Percentiles rank a stretch among this genome's conserved stretches.
Evolutionary conservation across 2,329 filamentous ascomycete genomes (phyloP).

Genomic region (Ophiostoma ips): DNA sequence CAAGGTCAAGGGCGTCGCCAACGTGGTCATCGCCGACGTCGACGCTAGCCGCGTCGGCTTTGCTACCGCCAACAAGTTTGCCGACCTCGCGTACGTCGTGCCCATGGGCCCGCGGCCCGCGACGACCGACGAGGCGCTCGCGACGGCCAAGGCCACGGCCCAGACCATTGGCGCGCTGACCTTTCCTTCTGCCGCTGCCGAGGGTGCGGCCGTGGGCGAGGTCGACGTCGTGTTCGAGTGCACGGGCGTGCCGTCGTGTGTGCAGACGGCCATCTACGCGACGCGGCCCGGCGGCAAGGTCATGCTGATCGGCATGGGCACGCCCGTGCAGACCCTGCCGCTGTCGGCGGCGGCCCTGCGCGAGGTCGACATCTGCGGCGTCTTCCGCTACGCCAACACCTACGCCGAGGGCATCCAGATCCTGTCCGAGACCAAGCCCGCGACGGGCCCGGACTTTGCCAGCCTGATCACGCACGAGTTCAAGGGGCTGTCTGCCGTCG

Average conservation of each 20-base stretch:
- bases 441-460: conserved; percentile 48
- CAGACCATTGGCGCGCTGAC: neutral
- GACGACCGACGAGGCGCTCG: conserved; percentile 38
- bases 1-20: conserved; percentile 30
- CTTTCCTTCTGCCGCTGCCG: too few relatives aligned
- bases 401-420: conserved; percentile 45
- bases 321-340: conserved; percentile 53
- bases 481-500: conserved; percentile 45
- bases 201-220: conserved; percentile 1
- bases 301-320: conserved; percentile 61
- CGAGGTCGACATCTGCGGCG: conserved; percentile 57
- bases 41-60: conserved; percentile 43
- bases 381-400: conserved; percentile 63
- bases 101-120: conserved; percentile 31
- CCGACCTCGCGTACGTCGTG: conserved; percentile 37
- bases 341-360: conserved; percentile 54
- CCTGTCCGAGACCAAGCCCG: conserved; percentile 24
- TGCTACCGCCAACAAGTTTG: conserved; percentile 40
- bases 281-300: conserved; percentile 55
- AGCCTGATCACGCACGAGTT: conserved; percentile 60
- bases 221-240: conserved; percentile 13
- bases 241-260: conserved; percentile 29
- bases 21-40: conserved; percentile 40
- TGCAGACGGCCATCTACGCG: conserved; percentile 59
- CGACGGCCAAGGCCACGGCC: conserved; percentile 29